Evolutionary conservation across 2,329 filamentous ascomycete species (phyloP).

Genomic region (Chaetomiaceae sp.): DNA sequence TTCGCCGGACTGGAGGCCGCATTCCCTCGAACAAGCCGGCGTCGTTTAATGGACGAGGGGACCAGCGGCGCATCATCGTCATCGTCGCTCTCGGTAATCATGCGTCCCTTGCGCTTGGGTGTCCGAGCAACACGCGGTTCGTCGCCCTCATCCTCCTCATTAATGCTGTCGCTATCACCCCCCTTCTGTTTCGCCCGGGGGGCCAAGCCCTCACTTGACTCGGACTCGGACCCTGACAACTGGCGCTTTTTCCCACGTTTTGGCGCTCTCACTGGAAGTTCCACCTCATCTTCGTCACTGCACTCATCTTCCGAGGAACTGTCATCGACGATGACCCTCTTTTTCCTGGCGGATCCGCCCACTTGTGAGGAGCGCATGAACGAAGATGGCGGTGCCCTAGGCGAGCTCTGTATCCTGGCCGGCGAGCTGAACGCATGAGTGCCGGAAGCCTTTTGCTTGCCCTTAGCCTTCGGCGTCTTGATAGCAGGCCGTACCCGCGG

Average conservation of each 20-base stretch:
- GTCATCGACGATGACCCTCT: background rate
- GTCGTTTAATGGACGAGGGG: slow-evolving; percentile 21
- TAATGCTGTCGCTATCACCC: background rate
- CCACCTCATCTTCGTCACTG: background rate
- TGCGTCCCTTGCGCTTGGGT: slow-evolving; percentile 10
- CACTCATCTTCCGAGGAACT: slow-evolving; percentile 1
- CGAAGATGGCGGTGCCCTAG: background rate
- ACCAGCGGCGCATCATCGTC: slow-evolving; percentile 10
- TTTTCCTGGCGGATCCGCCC: background rate
- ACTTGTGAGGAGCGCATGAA: slow-evolving; percentile 12
- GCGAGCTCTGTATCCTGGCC: background rate
- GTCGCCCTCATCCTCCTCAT: slow-evolving; percentile 16
- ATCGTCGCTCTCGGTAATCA: slow-evolving; percentile 12
- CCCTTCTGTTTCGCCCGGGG: background rate
- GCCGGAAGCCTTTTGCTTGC: background rate
- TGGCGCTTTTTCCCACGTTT: slow-evolving; percentile 26
- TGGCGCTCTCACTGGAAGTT: slow-evolving; percentile 18
- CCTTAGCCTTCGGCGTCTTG: slow-evolving; percentile 10
- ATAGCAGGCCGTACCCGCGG: slow-evolving; percentile 3
- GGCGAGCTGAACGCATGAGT: slow-evolving; percentile 3
- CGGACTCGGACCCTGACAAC: background rate
- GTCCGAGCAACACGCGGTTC: slow-evolving; percentile 15
- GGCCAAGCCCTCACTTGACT: too few species aligned
- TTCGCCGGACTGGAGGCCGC: background rate
- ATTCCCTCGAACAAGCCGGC: slow-evolving; percentile 16